Conservation (phyloP, 2,329 filamentous ascomycete species). For the Beauveria sp. region DNA sequence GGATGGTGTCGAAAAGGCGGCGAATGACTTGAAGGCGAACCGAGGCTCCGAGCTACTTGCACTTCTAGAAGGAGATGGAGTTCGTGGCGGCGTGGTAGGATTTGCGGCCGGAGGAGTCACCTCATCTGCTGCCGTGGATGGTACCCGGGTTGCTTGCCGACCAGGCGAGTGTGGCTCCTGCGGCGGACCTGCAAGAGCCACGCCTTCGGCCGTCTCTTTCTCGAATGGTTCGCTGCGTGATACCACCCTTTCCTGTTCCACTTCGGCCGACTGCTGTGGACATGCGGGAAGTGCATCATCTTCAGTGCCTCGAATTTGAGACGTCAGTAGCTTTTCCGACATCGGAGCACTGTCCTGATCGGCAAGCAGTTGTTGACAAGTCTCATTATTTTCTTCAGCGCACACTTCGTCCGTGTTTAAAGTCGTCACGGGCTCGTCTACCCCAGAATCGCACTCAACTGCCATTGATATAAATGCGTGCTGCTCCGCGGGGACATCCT, state of each 20-base stretch:
- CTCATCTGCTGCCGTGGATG: neutral
- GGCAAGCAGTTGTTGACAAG: neutral
- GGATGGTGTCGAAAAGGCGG: slow-evolving; percentile 44
- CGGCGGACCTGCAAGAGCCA: neutral
- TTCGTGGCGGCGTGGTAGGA: neutral
- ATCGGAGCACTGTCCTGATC: neutral
- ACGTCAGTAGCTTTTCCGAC: neutral
- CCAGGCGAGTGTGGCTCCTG: neutral
- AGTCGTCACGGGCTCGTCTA: neutral
- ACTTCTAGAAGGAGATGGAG: slow-evolving; percentile 7
- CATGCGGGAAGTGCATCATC: neutral
- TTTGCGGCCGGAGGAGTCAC: neutral
- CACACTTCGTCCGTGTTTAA: too few species aligned
- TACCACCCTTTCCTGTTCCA: neutral
- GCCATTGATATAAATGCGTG: neutral
- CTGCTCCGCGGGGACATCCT: neutral
- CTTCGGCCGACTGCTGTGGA: neutral
- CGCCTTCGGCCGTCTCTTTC: neutral
- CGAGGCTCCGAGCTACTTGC: slow-evolving; percentile 38
- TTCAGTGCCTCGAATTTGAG: neutral
- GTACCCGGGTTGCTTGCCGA: neutral
- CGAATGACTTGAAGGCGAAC: slow-evolving; percentile 44
- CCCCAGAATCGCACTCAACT: too few species aligned
- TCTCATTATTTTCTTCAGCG: neutral
- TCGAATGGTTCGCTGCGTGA: neutral